Evolutionary conservation across 306 rosid genomes (phyloP), one percentile per base, ranked within the genome.

Genomic region (Cicer arietinum): DNA sequence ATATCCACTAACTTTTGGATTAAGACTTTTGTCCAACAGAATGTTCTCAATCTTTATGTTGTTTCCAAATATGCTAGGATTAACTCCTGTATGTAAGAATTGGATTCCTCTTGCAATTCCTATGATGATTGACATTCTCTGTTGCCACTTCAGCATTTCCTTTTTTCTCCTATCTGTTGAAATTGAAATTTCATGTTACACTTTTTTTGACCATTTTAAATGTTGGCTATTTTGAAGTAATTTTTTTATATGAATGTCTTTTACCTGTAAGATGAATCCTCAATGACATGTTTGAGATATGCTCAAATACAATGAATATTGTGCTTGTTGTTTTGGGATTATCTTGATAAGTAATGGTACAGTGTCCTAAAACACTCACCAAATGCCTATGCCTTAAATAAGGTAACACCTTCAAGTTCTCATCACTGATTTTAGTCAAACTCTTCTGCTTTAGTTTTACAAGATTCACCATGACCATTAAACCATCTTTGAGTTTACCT

Each of bases 291-390:
- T 85, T 91, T 60, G 91, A 56, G 72, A 94, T 60, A 66, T 60
- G 82, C 72, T 94, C 98, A 66, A 63, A 68, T 45, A 90, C 91
- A 58, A 91, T 62, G 81, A 87, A 87, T 68, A 91, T 75, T 10
- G 88, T 75, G 78, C 81, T 78, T 71, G 77, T 67, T n/a, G 80
- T 41, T 64, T 83, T 88, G 51, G 91, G 85, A 68, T 79, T 89
- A 63, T 87, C 98, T 69, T 81, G 84, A 60, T 67, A 46, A 75
- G 88, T 82, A 67, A 88, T 73, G 51, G 79, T 62, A 77, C 86
- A 79, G 67, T 94, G 97, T 35, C 98, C 98, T 10, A 94, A 72
- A 68, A 94, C 84, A 77, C 97, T 91, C 67, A 91, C 97, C 85
- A 94, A 79, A 86, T 94, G 85, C 73, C 88, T 77, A 50, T 94